phyloP scores from a whole-genome alignment of 2,329 filamentous ascomycete genomes.

The Pestalotiopsis sp. region DNA sequence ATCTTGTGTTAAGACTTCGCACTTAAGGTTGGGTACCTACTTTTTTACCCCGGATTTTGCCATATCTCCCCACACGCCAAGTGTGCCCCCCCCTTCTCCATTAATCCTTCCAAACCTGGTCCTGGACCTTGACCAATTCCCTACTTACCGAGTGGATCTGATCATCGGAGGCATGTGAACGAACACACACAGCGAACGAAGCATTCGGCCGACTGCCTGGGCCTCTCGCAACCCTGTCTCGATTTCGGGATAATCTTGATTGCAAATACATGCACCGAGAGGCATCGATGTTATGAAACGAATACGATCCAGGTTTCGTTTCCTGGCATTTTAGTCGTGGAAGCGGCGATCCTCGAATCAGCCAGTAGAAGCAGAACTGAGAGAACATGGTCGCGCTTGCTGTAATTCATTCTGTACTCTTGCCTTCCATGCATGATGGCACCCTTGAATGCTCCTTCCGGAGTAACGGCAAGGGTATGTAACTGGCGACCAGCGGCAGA shows the following conservation, averaged over 20 bases:
- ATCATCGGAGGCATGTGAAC: neutral
- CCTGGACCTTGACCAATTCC: neutral
- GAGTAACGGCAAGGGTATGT: neutral
- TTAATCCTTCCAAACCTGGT: neutral
- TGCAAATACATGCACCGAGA: too few species aligned
- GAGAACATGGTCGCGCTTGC: too few species aligned
- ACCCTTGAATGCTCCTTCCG: neutral
- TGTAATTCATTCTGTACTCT: too few species aligned
- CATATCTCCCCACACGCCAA: conserved; percentile 4
- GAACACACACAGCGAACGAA: neutral
- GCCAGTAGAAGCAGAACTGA: too few species aligned
- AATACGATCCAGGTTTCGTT: too few species aligned
- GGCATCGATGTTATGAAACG: too few species aligned
- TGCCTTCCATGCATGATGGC: too few species aligned
- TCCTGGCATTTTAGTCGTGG: too few species aligned
- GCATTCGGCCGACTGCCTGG: neutral
- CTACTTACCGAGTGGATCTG: neutral
- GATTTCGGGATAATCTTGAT: too few species aligned
- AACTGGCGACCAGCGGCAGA: neutral
- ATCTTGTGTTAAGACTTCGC: too few species aligned
- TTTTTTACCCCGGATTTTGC: conserved; percentile 2
- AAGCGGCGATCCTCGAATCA: too few species aligned
- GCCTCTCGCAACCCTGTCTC: neutral
- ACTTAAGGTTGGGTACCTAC: neutral
- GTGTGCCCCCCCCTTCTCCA: neutral